These are phyloP conservation scores for Vitis vinifera DNA, from an alignment of 164 flowering plant genomes.

Conservation along the genomic window ASM3070453v1 NC_081818.1:29967501-29968000, in stretches of 20 bases:
- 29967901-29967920: constrained; percentile 82
- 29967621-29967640: constrained; percentile 96
- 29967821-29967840: constrained; percentile 81
- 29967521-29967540: constrained; percentile 24
- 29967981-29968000: neutral
- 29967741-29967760: constrained; percentile 1
- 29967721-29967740: neutral
- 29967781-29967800: constrained; percentile 81
- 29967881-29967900: constrained; percentile 88
- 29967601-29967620: constrained; percentile 67
- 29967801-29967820: constrained; percentile 97
- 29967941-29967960: neutral
- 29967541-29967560: neutral
- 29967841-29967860: constrained; percentile 94
- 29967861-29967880: constrained; percentile 95
- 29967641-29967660: constrained; percentile 88
- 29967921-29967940: constrained; percentile 81
- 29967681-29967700: constrained; percentile 26
- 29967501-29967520: constrained; percentile 92
- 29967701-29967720: neutral
- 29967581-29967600: constrained; percentile 1
- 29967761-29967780: constrained; percentile 95
- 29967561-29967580: neutral
- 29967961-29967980: neutral
- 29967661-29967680: constrained; percentile 86